phyloP scores from a whole-genome alignment of 805 yeast genomes.

The Kluyveromyces aestuarii region DNA sequence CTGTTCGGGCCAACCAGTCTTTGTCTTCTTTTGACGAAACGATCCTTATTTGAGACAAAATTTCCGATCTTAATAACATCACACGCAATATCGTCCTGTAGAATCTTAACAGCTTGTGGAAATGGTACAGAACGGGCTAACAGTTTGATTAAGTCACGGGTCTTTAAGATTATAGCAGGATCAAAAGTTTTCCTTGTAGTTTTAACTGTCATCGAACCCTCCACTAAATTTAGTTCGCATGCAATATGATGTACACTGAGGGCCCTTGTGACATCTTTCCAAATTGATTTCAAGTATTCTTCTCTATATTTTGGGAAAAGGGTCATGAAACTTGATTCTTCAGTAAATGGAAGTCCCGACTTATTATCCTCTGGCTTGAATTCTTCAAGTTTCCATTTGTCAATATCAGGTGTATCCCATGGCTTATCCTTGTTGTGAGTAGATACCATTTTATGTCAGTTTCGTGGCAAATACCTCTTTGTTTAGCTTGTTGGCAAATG shows the following conservation, averaged over 20 bases:
- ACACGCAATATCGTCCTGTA: slow-evolving; percentile 89
- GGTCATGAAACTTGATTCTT: slow-evolving; percentile 91
- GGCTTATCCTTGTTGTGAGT: slow-evolving; percentile 94
- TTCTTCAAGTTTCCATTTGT: slow-evolving; percentile 85
- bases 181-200: slow-evolving; percentile 94
- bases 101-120: slow-evolving; percentile 88
- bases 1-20: slow-evolving; percentile 95
- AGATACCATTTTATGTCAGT: slow-evolving; percentile 55
- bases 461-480: neutral
- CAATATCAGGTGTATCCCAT: slow-evolving; percentile 94
- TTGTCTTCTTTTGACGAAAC: slow-evolving; percentile 93
- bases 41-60: slow-evolving; percentile 79
- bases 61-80: slow-evolving; percentile 94
- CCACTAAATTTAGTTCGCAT: slow-evolving; percentile 84
- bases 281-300: slow-evolving; percentile 72
- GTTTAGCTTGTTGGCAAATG: neutral
- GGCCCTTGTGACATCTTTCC: slow-evolving; percentile 88
- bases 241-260: slow-evolving; percentile 65
- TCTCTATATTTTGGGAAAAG: slow-evolving; percentile 96
- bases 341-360: slow-evolving; percentile 84
- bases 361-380: slow-evolving; percentile 85
- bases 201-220: slow-evolving; percentile 94
- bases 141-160: slow-evolving; percentile 88
- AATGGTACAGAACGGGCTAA: slow-evolving; percentile 94
- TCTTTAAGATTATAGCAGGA: slow-evolving; percentile 88